phyloP scores from a whole-genome alignment of 495 filamentous ascomycete genomes.

The Daldinia childiae region DNA sequence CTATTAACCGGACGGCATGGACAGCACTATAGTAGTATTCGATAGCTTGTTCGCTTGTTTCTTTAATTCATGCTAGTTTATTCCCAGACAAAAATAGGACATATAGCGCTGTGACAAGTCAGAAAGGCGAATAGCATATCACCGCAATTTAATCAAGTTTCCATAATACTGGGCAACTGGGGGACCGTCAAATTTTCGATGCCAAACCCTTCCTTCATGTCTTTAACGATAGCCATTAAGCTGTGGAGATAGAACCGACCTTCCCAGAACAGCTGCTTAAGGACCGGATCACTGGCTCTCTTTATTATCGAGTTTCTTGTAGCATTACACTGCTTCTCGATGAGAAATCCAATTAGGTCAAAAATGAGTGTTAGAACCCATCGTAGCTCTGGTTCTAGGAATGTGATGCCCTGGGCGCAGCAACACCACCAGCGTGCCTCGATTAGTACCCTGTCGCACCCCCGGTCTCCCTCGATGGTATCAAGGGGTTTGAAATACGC shows the following conservation, averaged over 20 bases:
- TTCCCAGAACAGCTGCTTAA: slow-evolving; percentile 21
- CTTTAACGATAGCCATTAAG: slow-evolving; percentile 22
- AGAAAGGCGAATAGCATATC: background rate
- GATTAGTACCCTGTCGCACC: slow-evolving; percentile 17
- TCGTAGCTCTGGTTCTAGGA: slow-evolving; percentile 35
- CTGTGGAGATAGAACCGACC: slow-evolving; percentile 32
- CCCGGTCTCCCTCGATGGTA: background rate
- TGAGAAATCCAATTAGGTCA: slow-evolving; percentile 23
- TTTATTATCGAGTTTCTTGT: background rate
- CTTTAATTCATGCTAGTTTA: slow-evolving; percentile 4
- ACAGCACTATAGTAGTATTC: background rate
- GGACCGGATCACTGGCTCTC: background rate
- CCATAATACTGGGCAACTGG: slow-evolving; percentile 4
- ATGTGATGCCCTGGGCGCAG: slow-evolving; percentile 30
- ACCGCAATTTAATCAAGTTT: background rate
- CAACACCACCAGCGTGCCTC: slow-evolving; percentile 36
- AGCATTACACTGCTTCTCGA: slow-evolving; percentile 22
- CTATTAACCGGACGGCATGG: background rate
- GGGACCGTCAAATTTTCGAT: slow-evolving; percentile 23
- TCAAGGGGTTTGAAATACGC: slow-evolving; percentile 23
- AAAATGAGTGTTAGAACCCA: slow-evolving; percentile 39
- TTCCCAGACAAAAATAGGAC: background rate
- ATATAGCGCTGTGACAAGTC: slow-evolving; percentile 3
- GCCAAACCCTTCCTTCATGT: slow-evolving; percentile 28
- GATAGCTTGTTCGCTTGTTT: slow-evolving; percentile 9